Conservation (phyloP, 2,329 filamentous ascomycete genomes). For the Botrytis aclada region DNA sequence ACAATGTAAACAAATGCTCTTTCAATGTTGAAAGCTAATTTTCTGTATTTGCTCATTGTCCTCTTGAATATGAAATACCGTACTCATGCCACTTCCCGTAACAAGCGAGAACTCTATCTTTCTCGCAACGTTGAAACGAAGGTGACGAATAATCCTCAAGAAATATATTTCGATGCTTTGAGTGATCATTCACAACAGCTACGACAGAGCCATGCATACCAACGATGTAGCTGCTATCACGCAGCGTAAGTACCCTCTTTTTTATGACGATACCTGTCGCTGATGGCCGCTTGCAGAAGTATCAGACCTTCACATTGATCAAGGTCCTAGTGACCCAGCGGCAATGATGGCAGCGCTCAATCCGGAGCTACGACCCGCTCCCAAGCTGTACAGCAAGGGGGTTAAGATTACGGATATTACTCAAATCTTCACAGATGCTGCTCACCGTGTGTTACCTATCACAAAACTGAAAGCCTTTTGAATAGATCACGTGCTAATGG, state of each 20-base stretch:
- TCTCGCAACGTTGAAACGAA: constrained; percentile 7
- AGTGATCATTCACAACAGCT: background rate
- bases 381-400: constrained; percentile 42
- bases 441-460: constrained; percentile 45
- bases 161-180: background rate
- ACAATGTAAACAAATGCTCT: background rate
- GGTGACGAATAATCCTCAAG: background rate
- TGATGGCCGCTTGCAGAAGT: constrained; percentile 30
- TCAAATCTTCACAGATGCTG: constrained; percentile 51
- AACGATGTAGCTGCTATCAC: constrained; percentile 30
- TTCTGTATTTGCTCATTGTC: background rate
- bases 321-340: constrained; percentile 26
- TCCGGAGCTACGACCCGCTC: constrained; percentile 34
- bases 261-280: constrained; percentile 9
- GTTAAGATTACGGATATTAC: constrained; percentile 59
- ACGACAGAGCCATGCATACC: constrained; percentile 28
- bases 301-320: constrained; percentile 33
- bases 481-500: constrained; percentile 31
- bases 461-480: constrained; percentile 8
- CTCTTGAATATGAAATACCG: background rate
- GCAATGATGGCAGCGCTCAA: constrained; percentile 30
- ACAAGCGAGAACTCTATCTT: constrained; percentile 13
- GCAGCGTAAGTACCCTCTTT: constrained; percentile 26
- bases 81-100: constrained; percentile 10
- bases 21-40: background rate